These are phyloP conservation scores for Candida parachauliodes DNA, from an alignment of 805 yeast genomes.

Conservation along the genomic window DNA sequence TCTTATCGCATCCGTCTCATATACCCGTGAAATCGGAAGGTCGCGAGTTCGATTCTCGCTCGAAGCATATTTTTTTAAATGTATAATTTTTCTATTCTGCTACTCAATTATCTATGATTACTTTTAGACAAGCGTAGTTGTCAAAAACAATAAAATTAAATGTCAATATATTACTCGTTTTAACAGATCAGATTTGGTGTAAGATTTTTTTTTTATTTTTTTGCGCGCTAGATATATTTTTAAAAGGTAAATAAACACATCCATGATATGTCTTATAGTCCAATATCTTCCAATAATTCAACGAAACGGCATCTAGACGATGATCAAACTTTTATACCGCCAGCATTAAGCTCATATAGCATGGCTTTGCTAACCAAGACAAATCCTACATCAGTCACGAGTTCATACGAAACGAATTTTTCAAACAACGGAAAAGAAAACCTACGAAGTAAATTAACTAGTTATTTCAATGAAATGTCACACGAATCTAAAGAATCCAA, in stretches of 20 bases:
- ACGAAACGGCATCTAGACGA: constrained; percentile 26
- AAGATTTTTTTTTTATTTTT: background rate
- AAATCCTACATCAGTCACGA: constrained; percentile 17
- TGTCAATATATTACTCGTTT: too few relatives aligned
- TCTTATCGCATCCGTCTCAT: constrained; percentile 25
- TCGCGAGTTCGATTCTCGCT: constrained; percentile 49
- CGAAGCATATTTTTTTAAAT: constrained; percentile 26
- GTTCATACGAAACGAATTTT: constrained; percentile 30
- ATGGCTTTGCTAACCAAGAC: constrained; percentile 46
- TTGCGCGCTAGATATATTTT: background rate
- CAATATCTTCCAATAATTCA: constrained; percentile 4
- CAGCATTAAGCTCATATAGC: constrained; percentile 57
- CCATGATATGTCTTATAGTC: constrained; percentile 4
- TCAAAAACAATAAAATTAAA: too few relatives aligned
- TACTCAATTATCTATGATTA: too few relatives aligned
- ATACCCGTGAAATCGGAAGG: constrained; percentile 38
- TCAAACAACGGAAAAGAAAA: constrained; percentile 19
- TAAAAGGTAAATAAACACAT: background rate
- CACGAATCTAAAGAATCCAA: background rate
- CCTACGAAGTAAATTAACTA: constrained; percentile 29
- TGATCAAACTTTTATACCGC: constrained; percentile 54
- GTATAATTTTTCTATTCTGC: background rate
- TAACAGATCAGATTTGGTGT: too few relatives aligned
- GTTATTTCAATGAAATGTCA: constrained; percentile 24
- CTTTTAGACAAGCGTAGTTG: too few relatives aligned